A percentile compares a stretch with the other conserved stretches of the same genome.
phyloP scores from a whole-genome alignment of 306 rosid species.

The Trifolium dubium region DNA sequence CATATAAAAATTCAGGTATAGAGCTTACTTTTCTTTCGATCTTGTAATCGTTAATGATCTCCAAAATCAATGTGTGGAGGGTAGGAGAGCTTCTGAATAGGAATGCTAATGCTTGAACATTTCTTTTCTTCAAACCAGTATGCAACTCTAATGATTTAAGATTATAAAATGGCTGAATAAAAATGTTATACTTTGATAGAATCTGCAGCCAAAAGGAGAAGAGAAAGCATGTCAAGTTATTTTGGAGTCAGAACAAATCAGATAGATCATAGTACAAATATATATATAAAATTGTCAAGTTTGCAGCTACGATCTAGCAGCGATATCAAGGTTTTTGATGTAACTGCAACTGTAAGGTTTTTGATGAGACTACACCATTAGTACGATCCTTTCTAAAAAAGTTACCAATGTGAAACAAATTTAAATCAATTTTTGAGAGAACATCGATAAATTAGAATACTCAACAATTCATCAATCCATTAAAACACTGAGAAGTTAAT shows the following conservation, averaged over 20 bases:
- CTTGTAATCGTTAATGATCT: constrained; percentile 53
- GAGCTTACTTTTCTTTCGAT: constrained; percentile 66
- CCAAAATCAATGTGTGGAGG: constrained; percentile 61
- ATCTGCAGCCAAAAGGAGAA: constrained; percentile 56
- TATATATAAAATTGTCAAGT: not conserved
- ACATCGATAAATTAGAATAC: not conserved
- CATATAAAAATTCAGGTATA: not conserved
- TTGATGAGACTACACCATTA: not conserved
- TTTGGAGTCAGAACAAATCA: not conserved
- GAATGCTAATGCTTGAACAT: constrained; percentile 63
- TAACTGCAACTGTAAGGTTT: too few relatives aligned
- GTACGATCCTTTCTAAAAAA: too few relatives aligned
- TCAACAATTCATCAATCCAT: not conserved
- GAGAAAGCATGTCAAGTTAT: not conserved
- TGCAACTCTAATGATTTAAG: constrained; percentile 65
- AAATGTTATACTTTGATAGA: constrained; percentile 61
- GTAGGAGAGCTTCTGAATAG: constrained; percentile 66
- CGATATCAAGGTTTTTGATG: too few relatives aligned
- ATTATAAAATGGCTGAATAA: constrained; percentile 63
- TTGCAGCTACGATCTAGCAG: not conserved
- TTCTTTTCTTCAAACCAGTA: constrained; percentile 65
- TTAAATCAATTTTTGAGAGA: not conserved
- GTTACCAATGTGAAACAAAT: not conserved
- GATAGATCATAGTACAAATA: not conserved
- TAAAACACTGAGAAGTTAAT: not conserved